Evolutionary conservation across 192 early-diverging fungal species (phyloP).

Genomic region (Polychytrium aggregatum): DNA sequence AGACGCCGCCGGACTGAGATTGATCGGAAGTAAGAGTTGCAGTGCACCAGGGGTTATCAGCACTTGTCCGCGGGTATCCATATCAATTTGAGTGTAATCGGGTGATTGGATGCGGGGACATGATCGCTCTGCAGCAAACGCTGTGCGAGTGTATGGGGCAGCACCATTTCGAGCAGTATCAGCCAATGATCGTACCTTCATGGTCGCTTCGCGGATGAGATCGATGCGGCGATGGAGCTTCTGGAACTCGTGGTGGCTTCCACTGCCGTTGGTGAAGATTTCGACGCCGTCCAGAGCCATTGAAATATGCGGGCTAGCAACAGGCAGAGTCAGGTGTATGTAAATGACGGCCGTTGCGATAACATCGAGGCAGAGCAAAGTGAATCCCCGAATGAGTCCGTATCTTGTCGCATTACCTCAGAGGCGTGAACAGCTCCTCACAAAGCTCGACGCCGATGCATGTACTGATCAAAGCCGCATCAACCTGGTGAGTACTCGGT

Average conservation of each 20-base stretch:
- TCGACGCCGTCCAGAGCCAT: constrained; percentile 94
- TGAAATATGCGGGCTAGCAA: constrained; percentile 84
- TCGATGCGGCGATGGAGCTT: constrained; percentile 82
- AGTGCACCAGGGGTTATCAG: constrained; percentile 5
- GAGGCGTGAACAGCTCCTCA: constrained; percentile 94
- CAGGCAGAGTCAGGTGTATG: no score
- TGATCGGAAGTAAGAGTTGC: background rate
- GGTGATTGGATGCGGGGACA: no score
- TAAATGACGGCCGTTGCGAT: no score
- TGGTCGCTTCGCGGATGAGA: constrained; percentile 79
- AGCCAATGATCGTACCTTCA: constrained; percentile 44
- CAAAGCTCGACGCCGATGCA: constrained; percentile 90
- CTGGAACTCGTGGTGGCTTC: constrained; percentile 91
- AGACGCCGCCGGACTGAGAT: constrained; percentile 77
- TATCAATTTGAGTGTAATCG: no score
- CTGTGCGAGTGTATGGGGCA: background rate
- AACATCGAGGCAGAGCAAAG: no score
- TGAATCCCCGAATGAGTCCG: no score
- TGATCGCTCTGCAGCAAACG: no score
- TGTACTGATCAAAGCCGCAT: constrained; percentile 30
- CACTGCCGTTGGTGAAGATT: constrained; percentile 91
- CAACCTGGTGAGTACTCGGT: background rate
- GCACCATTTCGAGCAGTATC: background rate
- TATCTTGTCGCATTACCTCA: constrained; percentile 50
- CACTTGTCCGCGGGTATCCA: background rate